These are phyloP conservation scores for Colletotrichum paranaense DNA, from an alignment of 2,329 filamentous ascomycete genomes.

Conservation along the genomic window DNA sequence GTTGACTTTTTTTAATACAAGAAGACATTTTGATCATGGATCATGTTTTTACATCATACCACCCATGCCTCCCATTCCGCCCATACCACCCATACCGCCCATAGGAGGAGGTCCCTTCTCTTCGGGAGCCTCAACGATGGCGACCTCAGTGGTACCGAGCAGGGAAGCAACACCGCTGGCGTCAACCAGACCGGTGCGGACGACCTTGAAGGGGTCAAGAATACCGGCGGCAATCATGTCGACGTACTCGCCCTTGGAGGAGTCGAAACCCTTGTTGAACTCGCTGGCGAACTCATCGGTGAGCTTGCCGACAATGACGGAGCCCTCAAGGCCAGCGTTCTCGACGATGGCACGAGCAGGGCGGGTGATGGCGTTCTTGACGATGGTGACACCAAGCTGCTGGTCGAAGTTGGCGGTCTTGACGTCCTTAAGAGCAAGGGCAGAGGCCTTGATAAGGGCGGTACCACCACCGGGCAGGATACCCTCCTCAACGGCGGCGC, in stretches of 20 bases:
- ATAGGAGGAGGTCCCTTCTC: conserved; percentile 78
- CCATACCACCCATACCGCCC: conserved; percentile 78
- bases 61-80: conserved; percentile 70
- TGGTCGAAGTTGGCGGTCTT: conserved; percentile 98
- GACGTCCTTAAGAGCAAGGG: conserved; percentile 84
- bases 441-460: conserved; percentile 95
- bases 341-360: conserved; percentile 96
- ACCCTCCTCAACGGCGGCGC: conserved; percentile 97
- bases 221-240: conserved; percentile 99
- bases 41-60: conserved; percentile 67
- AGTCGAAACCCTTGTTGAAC: conserved; percentile 99
- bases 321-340: conserved; percentile 96
- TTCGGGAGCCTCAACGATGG: conserved; percentile 95
- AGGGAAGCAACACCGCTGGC: conserved; percentile 96
- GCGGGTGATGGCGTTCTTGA: conserved; percentile 97
- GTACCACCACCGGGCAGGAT: conserved; percentile 99
- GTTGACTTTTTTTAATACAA: conserved; percentile 41
- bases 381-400: conserved; percentile 96
- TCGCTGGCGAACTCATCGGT: conserved; percentile 90
- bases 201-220: conserved; percentile 98
- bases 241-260: conserved; percentile 95
- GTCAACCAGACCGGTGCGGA: conserved; percentile 94
- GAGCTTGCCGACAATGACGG: conserved; percentile 97
- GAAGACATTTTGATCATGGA: conserved; percentile 35
- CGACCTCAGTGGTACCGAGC: conserved; percentile 97